Evolutionary conservation across 2,329 filamentous ascomycete genomes (phyloP).

Genomic region (Nemania serpens): DNA sequence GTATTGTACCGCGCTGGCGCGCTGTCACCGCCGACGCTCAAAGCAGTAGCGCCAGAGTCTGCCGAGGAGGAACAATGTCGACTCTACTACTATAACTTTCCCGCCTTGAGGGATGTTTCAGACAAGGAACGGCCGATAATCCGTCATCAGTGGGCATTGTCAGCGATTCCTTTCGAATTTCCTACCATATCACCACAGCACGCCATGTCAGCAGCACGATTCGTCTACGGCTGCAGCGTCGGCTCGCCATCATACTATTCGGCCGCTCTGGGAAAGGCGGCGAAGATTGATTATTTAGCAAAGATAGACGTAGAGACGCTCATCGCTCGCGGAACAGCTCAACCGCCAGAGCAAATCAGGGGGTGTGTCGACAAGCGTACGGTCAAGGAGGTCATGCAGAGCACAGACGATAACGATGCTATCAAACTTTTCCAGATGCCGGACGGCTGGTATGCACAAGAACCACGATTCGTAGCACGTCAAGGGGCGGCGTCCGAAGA

Average conservation of each 20-base stretch:
- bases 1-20: constrained; percentile 69
- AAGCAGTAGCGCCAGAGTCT: constrained; percentile 43
- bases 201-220: constrained; percentile 62
- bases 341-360: constrained; percentile 54
- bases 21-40: constrained; percentile 57
- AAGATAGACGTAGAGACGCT: constrained; percentile 63
- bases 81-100: constrained; percentile 71
- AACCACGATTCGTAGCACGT: constrained; percentile 66
- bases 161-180: constrained; percentile 70
- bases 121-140: constrained; percentile 46
- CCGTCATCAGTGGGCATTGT: constrained; percentile 66
- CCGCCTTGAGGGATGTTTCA: constrained; percentile 42
- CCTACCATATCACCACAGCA: constrained; percentile 60
- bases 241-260: constrained; percentile 58
- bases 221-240: constrained; percentile 70
- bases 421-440: constrained; percentile 68
- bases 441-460: constrained; percentile 65
- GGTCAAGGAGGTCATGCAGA: constrained; percentile 56
- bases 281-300: constrained; percentile 68
- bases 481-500: constrained; percentile 55
- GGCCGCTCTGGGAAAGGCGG: constrained; percentile 64
- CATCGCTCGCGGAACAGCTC: constrained; percentile 55
- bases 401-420: constrained; percentile 53
- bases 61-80: constrained; percentile 68
- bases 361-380: constrained; percentile 66